Evolutionary conservation across 345 rosid species (phyloP).

Genomic region (Corchorus capsularis): DNA sequence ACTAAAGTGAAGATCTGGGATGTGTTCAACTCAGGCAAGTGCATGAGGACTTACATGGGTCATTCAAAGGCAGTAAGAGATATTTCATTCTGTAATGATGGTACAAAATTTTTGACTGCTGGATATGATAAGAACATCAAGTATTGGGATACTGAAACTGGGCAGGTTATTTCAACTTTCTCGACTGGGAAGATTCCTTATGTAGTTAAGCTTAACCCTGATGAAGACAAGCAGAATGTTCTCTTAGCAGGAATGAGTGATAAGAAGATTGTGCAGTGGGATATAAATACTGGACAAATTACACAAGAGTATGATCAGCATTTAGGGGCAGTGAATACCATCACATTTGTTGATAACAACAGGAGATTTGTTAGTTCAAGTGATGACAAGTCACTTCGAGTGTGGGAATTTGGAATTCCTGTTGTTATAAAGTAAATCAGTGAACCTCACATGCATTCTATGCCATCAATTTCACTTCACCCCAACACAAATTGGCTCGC

Average conservation of each 20-base stretch:
- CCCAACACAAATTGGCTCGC: slow-evolving; percentile 97
- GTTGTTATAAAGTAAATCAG: slow-evolving; percentile 98
- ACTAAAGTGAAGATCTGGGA: slow-evolving; percentile 98
- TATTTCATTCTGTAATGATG: slow-evolving; percentile 93
- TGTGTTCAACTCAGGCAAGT: slow-evolving; percentile 92
- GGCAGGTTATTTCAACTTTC: slow-evolving; percentile 89
- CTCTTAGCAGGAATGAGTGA: slow-evolving; percentile 98
- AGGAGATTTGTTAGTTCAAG: slow-evolving; percentile 96
- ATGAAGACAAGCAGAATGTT: slow-evolving; percentile 92
- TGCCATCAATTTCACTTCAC: slow-evolving; percentile 92
- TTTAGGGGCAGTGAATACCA: slow-evolving; percentile 91
- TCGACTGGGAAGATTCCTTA: slow-evolving; percentile 92
- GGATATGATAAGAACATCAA: slow-evolving; percentile 95
- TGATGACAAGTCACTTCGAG: slow-evolving; percentile 97
- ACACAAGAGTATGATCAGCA: slow-evolving; percentile 92
- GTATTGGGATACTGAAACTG: slow-evolving; percentile 98
- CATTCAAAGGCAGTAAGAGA: slow-evolving; percentile 94
- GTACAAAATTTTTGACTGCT: slow-evolving; percentile 88
- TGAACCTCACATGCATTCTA: slow-evolving; percentile 99
- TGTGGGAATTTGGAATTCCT: slow-evolving; percentile 98
- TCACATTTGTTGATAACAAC: slow-evolving; percentile 93
- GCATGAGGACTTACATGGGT: slow-evolving; percentile 99
- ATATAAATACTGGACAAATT: slow-evolving; percentile 86
- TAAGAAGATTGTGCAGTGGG: slow-evolving; percentile 99
- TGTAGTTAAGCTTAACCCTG: slow-evolving; percentile 91